Evolutionary conservation across 331 rosid species (phyloP).

Genomic region (Quercus phellos): DNA sequence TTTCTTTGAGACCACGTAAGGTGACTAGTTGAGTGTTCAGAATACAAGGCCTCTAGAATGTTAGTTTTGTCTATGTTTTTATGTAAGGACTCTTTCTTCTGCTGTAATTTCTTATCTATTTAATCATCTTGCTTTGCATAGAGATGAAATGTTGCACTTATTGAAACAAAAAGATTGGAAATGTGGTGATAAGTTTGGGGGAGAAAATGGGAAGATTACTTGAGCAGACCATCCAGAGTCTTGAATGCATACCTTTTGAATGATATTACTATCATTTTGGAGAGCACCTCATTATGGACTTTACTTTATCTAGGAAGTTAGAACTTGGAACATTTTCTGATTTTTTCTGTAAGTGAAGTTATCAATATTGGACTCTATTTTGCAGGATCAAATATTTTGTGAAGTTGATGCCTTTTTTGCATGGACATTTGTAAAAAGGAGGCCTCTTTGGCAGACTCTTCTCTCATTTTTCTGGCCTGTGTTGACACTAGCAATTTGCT

Average conservation of each 20-base stretch:
- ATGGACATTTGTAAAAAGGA: conserved; percentile 85
- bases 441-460: conserved; percentile 98
- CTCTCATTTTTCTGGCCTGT: conserved; percentile 98
- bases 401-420: conserved; percentile 96
- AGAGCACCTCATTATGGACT: not conserved
- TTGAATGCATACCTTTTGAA: conserved; percentile 14
- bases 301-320: not conserved
- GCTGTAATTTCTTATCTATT: too few species aligned
- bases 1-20: not conserved
- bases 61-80: not conserved
- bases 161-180: not conserved
- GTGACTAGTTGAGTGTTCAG: not conserved
- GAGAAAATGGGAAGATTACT: not conserved
- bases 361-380: conserved; percentile 26
- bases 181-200: not conserved
- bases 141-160: too few species aligned
- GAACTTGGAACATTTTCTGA: not conserved
- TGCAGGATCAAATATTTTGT: conserved; percentile 88
- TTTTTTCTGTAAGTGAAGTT: conserved; percentile 11
- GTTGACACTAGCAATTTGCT: conserved; percentile 89
- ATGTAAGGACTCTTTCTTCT: too few species aligned
- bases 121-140: too few species aligned
- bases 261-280: not conserved
- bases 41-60: not conserved
- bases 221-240: not conserved